Base-by-base conservation (phyloP, 2,329 filamentous ascomycete species). In the Alternaria rosae region DNA sequence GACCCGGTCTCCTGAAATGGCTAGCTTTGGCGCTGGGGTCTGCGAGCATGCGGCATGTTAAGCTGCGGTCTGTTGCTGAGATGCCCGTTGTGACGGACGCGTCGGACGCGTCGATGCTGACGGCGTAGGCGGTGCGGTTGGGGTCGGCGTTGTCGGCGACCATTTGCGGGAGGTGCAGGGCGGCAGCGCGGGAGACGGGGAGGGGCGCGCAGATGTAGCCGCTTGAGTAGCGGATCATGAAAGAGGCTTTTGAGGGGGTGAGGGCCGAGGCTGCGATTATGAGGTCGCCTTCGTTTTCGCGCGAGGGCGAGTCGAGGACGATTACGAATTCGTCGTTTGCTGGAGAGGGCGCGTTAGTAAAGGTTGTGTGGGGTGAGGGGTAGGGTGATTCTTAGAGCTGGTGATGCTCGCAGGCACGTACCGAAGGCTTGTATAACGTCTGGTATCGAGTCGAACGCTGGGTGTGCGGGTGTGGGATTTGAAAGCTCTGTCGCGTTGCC, bases 251-350 rank as follows among this genome's bases (percentile, higher is more conserved):
- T 68, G 92, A 87, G 23, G 93, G 86, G 9, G 94, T 97, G 67
- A 97, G 83, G 74, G 91, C 87, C 70, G 93, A 85, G 65, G 93
- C 94, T 69, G 95, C 92, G 76, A 98, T 96, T 81, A 98, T 97
- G 51, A 99, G 88, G 83, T 99, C 95, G 80, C 94, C 95, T 86
- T 99, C 95, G 80, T 99, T 99, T 81, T 99, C 95, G 80, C 95
- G 94, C 65, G 90, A 88, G 67, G 93, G 89, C 70, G 92, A 92
- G 84, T 99, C 95, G 75, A 99, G 92, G 38, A 97, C 94, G 65
- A 99, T 89, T 78, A 99, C 91, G 86, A 98, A 98, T 78, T 98
- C 90, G 80, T 93, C 93, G 69, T 78, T 75, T 47, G 76, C 80
- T 82, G n/a, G 20, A 38, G n/a, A 38, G n/a, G 23, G 61, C 5